Base-by-base conservation (phyloP, 805 yeast genomes). In the Wickerhamomyces alni region DNA sequence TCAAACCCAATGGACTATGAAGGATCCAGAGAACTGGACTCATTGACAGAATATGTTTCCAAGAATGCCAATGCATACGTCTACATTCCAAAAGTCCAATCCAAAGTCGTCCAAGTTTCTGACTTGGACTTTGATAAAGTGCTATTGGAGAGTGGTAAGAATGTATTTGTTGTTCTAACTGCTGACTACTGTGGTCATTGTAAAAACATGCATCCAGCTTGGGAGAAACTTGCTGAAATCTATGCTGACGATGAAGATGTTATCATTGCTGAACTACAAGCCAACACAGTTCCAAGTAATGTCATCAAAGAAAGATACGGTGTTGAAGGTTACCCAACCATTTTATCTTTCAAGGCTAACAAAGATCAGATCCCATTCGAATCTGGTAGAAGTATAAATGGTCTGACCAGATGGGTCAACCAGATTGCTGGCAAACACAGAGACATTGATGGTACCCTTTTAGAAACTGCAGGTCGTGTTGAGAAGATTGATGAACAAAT, bases 21-120 rank as follows among this genome's bases (percentile, higher is more conserved):
- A 35, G 85, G 87, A 40, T 63, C 70, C 32, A 86, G 98, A 72
- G 78, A 80, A 33, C 62, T 85, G 36, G 88, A 83, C 49, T 63
- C 70, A 18, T 71, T 93, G 48, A 70, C 83, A 46, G 67, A 69
- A 26, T 93, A 88, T 66, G 71, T 93, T 51, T 74, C 54, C 3
- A 48, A 57, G n/a, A 55, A 63, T 37, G 54, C 66, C 3, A 69
- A 67, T 9, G 42, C 57, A 15, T 54, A 55, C 32, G 52, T 54
- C 21, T 51, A 50, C 34, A 54, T 56, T 29, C 61, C 58, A 27
- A 46, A 51, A 21, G 36, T 41, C 5, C 42, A 48, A 33, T 42
- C 54, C 12, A 47, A 45, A 36, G 42, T 51, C n/a, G 49, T 54
- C 9, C 60, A 53, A 22, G 54, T 51, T 19, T 44, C 51, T 18